These are phyloP conservation scores for Trapa bicornis DNA, from an alignment of 345 rosid species.

Conservation along the genomic window DNA sequence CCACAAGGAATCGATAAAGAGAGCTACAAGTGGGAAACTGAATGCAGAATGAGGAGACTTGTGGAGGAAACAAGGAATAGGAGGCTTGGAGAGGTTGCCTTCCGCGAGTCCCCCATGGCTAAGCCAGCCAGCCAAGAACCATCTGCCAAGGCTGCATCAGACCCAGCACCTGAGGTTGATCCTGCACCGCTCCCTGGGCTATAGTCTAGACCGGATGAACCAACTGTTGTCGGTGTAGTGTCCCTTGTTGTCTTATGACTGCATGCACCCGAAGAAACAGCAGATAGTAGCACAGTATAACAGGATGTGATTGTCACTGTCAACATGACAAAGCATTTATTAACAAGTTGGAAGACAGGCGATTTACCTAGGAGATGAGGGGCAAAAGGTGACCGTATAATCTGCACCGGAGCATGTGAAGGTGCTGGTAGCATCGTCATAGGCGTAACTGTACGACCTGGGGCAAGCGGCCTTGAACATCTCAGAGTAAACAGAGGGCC, in stretches of 20 bases:
- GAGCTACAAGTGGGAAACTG: constrained; percentile 20
- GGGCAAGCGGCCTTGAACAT: constrained; percentile 92
- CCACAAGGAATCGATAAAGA: background rate
- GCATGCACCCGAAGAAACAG: constrained; percentile 4
- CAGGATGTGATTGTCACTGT: too few relatives aligned
- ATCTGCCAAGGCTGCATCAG: background rate
- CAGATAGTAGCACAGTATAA: too few relatives aligned
- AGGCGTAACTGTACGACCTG: constrained; percentile 84
- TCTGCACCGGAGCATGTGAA: constrained; percentile 86
- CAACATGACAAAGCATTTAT: too few relatives aligned
- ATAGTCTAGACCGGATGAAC: constrained; percentile 16
- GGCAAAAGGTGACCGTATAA: constrained; percentile 88
- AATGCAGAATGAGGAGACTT: constrained; percentile 9
- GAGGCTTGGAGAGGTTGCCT: constrained; percentile 13
- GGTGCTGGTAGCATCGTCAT: constrained; percentile 86
- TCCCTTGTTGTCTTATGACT: constrained; percentile 76
- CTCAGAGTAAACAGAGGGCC: constrained; percentile 77
- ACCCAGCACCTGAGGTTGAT: constrained; percentile 20
- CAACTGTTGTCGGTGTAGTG: constrained; percentile 37
- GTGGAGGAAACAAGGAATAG: constrained; percentile 6
- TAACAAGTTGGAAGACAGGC: background rate
- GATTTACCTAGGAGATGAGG: constrained; percentile 67
- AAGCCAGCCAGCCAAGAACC: constrained; percentile 66
- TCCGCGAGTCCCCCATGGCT: constrained; percentile 69
- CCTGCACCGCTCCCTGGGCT: constrained; percentile 21